Base-by-base conservation (phyloP, 495 filamentous ascomycete genomes). In the Wilcoxina mikolae region DNA sequence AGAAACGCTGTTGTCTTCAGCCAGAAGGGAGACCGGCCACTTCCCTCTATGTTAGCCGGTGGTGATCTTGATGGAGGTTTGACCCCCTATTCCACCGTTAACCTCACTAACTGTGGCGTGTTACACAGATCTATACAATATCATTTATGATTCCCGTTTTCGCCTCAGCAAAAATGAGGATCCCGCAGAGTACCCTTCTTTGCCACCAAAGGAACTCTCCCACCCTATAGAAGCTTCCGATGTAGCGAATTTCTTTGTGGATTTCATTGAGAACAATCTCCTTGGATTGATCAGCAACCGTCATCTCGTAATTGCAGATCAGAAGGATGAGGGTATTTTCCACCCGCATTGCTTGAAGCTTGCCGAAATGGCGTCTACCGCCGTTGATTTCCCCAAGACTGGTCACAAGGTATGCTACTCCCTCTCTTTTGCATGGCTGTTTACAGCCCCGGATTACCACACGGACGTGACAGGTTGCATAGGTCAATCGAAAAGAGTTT, bases 311-410 rank as follows among this genome's bases (percentile, higher is more conserved):
- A 58, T 85, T 10, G 83, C 84, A 0, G 86, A 89, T 64, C 72
- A 77, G 55, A 64, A 66, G 25, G n/a, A 42, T 0, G 20, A 51
- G 0, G 86, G 87, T 0, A 79, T 82, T 0, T 65, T 69, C 0
- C 66, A 84, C 55, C 55, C 58, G 0, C 70, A 78, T 27, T 90
- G 85, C 53, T 65, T 78, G 15, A 68, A 66, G 11, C 70, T 93
- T 1, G 84, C 87, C 2, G 71, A 77, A 51, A 66, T 91, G 62
- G 79, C 82, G 51, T 91, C 85, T 0, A 80, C 72, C 0, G 85
- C 83, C 0, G 87, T 94, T 1, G 86, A 94, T 65, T 94, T 82
- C 58, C 84, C 80, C 1, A 91, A 94, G 64, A 80, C 82, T 0
- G 87, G 87, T 0, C 76, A 78, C 25, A 74, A 81, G 0, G 85